These are phyloP conservation scores for Rubus idaeus DNA, from an alignment of 306 rosid species.

Conservation along the genomic window DNA sequence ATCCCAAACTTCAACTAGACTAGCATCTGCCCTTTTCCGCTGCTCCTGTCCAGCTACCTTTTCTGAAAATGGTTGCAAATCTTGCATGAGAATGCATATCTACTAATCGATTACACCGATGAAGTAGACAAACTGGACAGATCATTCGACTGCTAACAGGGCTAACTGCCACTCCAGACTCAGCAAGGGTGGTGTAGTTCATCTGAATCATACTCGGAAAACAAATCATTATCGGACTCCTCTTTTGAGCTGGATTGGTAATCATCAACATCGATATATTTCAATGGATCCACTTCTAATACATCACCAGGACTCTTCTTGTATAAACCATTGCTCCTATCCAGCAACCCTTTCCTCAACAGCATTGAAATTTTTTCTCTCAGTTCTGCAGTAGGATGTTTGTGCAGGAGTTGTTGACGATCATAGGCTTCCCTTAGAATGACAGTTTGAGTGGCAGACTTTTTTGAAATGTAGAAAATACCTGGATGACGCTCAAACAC, in stretches of 20 bases:
- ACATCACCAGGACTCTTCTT: slow-evolving; percentile 34
- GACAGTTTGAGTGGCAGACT: slow-evolving; percentile 71
- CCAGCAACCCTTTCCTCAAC: slow-evolving; percentile 56
- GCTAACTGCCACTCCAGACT: neutral
- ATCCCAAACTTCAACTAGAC: neutral
- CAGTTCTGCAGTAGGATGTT: slow-evolving; percentile 58
- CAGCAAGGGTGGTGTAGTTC: slow-evolving; percentile 16
- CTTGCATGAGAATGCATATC: neutral
- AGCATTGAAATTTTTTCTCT: slow-evolving; percentile 57
- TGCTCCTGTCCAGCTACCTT: neutral
- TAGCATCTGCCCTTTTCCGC: neutral
- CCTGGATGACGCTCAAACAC: slow-evolving; percentile 96
- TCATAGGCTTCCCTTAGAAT: slow-evolving; percentile 76
- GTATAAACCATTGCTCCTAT: slow-evolving; percentile 65
- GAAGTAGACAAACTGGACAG: neutral
- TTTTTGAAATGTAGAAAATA: slow-evolving; percentile 76
- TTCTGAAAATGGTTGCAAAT: neutral
- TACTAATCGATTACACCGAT: neutral
- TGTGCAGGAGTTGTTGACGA: slow-evolving; percentile 47
- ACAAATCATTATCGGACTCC: slow-evolving; percentile 28
- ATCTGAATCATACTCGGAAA: slow-evolving; percentile 43
- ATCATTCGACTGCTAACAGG: neutral
- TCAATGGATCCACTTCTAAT: slow-evolving; percentile 15
- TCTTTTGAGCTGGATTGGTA: slow-evolving; percentile 27
- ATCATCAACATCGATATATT: slow-evolving; percentile 13